Base-by-base conservation (phyloP, 352 stramenopile genomes). In the Globisporangium irregulare region DNA sequence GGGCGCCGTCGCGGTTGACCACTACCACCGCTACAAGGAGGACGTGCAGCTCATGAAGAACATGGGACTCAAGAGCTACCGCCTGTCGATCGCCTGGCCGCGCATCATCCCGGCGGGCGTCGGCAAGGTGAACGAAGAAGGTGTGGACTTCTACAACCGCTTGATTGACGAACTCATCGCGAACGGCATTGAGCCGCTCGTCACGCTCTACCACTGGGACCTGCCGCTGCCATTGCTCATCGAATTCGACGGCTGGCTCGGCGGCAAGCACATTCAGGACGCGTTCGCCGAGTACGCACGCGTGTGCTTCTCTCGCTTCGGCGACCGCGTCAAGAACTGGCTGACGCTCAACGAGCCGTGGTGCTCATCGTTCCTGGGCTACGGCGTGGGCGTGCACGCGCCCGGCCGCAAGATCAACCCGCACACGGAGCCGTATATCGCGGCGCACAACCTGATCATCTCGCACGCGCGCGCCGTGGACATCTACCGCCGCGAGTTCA, bases 131-230 rank as follows among this genome's bases (percentile, higher is more conserved):
- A 98, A 97, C 79, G 79, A 80, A 34, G 73, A 77, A 48, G 91
- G 91, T 18, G 76, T 98, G 12, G 70, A 70, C 0, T 98, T 98
- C 78, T 98, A 98, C 82, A 92, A 95, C 72, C 54, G 76, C 14
- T 63, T 98, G 0, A 96, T 98, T 73, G 73, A 98, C 69, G 76
- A 82, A 43, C 76, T 98, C n/a, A 38, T 98, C 18, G 80, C 71
- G 24, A 76, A 84, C 36, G 83, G 76, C 60, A 98, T 98, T 66
- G 81, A 88, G 60, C 95, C 95, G 43, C 86, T 91, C 53, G 87
- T 98, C 18, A 98, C 95, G 24, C 71, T 99, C n/a, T 98, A 98
- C 73, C 96, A 99, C 77, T 98, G 96, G 96, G 96, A 99, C 74
- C 69, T 98, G 27, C 95, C 95, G 8, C 78, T 97, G 57, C 65